Evolutionary conservation across 2,329 filamentous ascomycete genomes (phyloP).

Genomic region (Colletotrichum plurivorum): DNA sequence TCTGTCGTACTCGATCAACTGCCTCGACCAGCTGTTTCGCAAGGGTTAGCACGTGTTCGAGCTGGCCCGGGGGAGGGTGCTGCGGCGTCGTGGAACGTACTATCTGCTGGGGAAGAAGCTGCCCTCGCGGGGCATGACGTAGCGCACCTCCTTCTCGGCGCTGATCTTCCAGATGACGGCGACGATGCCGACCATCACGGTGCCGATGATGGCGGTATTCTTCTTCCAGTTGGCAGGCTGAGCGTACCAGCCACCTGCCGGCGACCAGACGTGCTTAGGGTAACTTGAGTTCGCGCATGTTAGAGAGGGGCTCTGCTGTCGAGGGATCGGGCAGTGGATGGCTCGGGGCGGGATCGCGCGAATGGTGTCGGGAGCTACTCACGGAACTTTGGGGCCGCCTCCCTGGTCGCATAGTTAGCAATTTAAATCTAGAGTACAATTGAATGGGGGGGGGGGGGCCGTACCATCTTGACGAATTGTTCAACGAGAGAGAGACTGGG

Average conservation of each 20-base stretch:
- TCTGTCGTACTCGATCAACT: conserved; percentile 61
- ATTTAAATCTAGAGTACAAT: not conserved
- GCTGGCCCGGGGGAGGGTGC: not conserved
- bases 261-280: conserved; percentile 99
- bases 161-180: conserved; percentile 80
- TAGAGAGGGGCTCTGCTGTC: conserved; percentile 39
- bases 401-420: conserved; percentile 69
- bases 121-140: conserved; percentile 81
- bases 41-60: conserved; percentile 29
- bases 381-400: conserved; percentile 79
- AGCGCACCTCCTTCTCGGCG: conserved; percentile 79
- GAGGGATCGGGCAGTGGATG: conserved; percentile 33
- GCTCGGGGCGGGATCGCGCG: conserved; percentile 22
- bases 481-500: conserved; percentile 51
- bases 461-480: conserved; percentile 69
- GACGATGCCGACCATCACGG: conserved; percentile 77
- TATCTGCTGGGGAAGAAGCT: conserved; percentile 88
- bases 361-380: conserved; percentile 51
- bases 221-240: conserved; percentile 95
- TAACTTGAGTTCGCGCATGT: conserved; percentile 71
- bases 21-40: conserved; percentile 58
- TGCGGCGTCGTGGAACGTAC: conserved; percentile 65
- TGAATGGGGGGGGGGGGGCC: conserved; percentile 40
- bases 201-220: conserved; percentile 86
- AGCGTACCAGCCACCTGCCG: conserved; percentile 96